Evolutionary conservation across 495 filamentous ascomycete species (phyloP).

Genomic region (Aspergillus ellipticus): DNA sequence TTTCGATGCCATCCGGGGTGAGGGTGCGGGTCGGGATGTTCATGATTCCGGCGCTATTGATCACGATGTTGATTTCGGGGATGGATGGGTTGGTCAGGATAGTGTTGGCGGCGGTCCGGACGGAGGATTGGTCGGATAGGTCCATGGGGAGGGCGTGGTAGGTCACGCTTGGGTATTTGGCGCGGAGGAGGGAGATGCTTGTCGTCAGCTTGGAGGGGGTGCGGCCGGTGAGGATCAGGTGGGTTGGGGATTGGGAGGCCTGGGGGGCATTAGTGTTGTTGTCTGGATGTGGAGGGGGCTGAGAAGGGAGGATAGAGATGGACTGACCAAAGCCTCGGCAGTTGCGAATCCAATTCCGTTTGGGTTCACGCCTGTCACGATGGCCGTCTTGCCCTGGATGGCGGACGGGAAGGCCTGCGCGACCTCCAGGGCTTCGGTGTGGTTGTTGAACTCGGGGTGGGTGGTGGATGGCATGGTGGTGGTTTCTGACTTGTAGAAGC

Average conservation of each 20-base stretch:
- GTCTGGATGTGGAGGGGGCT: no score
- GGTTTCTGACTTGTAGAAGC: not conserved
- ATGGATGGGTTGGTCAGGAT: conserved; percentile 44
- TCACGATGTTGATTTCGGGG: conserved; percentile 58
- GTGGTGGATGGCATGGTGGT: not conserved
- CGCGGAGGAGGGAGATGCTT: conserved; percentile 32
- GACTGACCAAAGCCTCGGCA: conserved; percentile 34
- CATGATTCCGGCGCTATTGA: conserved; percentile 74
- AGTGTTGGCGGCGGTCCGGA: conserved; percentile 45
- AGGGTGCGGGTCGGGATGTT: conserved; percentile 27
- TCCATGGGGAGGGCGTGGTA: conserved; percentile 39
- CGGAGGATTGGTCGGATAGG: conserved; percentile 37
- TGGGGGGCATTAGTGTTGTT: no score
- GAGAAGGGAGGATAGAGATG: no score
- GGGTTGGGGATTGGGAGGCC: conserved; percentile 41
- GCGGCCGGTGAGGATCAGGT: conserved; percentile 55
- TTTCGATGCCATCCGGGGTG: conserved; percentile 44
- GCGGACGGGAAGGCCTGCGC: not conserved
- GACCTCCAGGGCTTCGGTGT: not conserved
- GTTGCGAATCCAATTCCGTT: conserved; percentile 45
- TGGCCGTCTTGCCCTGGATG: conserved; percentile 37
- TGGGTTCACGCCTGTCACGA: conserved; percentile 50
- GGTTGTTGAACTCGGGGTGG: not conserved
- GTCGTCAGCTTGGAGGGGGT: conserved; percentile 34
- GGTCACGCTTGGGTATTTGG: conserved; percentile 23